A percentile compares a stretch with the other conserved stretches of the same genome.
These are phyloP conservation scores for Crotalaria pallida DNA, from an alignment of 306 rosid species.

Conservation along the genomic window DNA sequence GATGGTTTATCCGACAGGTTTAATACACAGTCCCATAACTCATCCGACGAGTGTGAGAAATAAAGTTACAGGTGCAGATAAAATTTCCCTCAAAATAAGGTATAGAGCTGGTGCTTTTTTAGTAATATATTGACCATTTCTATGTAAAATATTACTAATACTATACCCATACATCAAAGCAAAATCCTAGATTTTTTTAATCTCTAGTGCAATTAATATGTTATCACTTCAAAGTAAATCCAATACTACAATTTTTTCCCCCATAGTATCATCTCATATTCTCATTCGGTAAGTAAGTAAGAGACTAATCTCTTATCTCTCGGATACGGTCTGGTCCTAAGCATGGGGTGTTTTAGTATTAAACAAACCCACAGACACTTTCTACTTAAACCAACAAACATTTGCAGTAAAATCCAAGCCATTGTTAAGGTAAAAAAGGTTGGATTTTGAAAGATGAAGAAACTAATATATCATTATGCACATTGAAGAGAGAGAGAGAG, in stretches of 20 bases:
- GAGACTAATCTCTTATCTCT: too few species aligned
- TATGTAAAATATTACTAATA: neutral
- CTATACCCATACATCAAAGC: neutral
- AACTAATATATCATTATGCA: neutral
- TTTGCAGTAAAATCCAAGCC: neutral
- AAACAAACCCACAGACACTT: too few species aligned
- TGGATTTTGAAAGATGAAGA: neutral
- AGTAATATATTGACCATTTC: neutral
- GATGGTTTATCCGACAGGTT: too few species aligned
- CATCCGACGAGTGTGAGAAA: too few species aligned
- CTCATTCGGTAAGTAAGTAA: too few species aligned
- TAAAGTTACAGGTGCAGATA: too few species aligned
- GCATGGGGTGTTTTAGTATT: too few species aligned
- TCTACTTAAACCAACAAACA: too few species aligned
- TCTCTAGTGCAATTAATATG: neutral
- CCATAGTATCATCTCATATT: too few species aligned
- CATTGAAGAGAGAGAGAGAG: neutral
- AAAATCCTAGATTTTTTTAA: neutral
- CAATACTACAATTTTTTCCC: too few species aligned
- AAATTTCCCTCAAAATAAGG: neutral
- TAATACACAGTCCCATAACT: too few species aligned
- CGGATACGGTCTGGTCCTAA: too few species aligned
- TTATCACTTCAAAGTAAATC: neutral
- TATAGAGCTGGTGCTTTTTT: neutral
- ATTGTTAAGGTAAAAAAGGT: neutral